Evolutionary conservation across 768 basidiomycete genomes (phyloP).

Genomic region (Trametopsis cervina): DNA sequence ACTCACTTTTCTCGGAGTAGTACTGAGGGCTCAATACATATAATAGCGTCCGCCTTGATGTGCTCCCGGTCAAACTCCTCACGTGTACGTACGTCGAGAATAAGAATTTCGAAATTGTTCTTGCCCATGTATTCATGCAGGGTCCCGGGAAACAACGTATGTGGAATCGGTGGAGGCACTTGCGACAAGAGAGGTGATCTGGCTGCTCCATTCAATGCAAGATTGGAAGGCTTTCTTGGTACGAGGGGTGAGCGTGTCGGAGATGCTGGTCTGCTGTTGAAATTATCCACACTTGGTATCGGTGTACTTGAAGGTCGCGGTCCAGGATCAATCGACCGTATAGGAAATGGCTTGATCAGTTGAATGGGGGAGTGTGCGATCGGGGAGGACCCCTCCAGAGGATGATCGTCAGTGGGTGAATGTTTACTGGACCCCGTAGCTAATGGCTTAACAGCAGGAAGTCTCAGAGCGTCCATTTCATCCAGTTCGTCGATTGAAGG

Average conservation of each 20-base stretch:
- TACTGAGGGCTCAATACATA: conserved; percentile 83
- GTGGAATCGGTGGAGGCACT: conserved; percentile 1
- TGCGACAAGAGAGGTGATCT: conserved; percentile 19
- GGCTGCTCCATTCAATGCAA: conserved; percentile 27
- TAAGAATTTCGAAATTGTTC: conserved; percentile 46
- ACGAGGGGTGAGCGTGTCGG: conserved; percentile 22
- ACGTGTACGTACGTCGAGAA: conserved; percentile 80
- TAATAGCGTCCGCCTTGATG: conserved; percentile 59
- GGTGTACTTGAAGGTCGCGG: conserved; percentile 68
- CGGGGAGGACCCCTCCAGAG: conserved; percentile 12
- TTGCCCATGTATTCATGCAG: conserved; percentile 51
- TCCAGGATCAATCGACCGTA: conserved; percentile 37
- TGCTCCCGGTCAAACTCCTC: conserved; percentile 71
- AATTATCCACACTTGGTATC: conserved; percentile 48
- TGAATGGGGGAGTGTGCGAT: conserved; percentile 2
- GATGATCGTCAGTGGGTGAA: conserved; percentile 7
- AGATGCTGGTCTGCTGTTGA: conserved; percentile 59
- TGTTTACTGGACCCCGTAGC: conserved; percentile 11
- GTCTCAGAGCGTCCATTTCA: conserved; percentile 39
- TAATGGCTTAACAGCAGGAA: conserved; percentile 34
- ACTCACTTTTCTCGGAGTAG: conserved; percentile 62
- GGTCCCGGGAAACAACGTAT: conserved; percentile 45
- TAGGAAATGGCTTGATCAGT: conserved; percentile 30
- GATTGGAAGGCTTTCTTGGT: conserved; percentile 35
- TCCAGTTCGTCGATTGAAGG: conserved; percentile 75